These are phyloP conservation scores for Lipomyces spencermartinsiae DNA, from an alignment of 805 yeast genomes.

Conservation along the genomic window DNA sequence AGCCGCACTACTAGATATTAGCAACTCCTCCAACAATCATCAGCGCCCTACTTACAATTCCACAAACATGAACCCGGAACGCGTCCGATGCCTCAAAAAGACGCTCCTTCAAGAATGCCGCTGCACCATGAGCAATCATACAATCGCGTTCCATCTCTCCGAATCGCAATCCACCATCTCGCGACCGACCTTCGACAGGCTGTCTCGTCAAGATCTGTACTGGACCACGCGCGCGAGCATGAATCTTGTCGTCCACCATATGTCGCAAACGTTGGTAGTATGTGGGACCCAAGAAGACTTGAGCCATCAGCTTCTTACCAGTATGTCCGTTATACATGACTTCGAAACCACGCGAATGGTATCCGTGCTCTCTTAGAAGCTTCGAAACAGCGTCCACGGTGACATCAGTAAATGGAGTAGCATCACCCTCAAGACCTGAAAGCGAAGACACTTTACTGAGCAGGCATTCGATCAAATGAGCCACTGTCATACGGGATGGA, in stretches of 20 bases:
- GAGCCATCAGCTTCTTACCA: conserved; percentile 97
- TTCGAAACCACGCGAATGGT: conserved; percentile 98
- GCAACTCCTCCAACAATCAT: background rate
- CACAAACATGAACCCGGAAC: conserved; percentile 97
- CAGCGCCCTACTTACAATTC: conserved; percentile 53
- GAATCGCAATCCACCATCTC: conserved; percentile 99
- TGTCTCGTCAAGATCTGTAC: conserved; percentile 97
- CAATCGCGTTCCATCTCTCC: conserved; percentile 99
- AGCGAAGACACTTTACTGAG: conserved; percentile 92
- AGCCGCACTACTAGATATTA: conserved; percentile 65
- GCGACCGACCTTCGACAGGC: conserved; percentile 98
- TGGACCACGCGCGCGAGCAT: conserved; percentile 99
- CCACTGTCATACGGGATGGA: conserved; percentile 99
- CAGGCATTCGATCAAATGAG: conserved; percentile 98
- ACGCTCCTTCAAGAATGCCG: conserved; percentile 96
- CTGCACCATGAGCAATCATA: conserved; percentile 99
- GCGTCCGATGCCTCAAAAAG: conserved; percentile 99
- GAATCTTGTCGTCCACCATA: conserved; percentile 99
- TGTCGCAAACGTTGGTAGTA: conserved; percentile 98
- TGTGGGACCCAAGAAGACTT: conserved; percentile 99
- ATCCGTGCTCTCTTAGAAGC: conserved; percentile 91
- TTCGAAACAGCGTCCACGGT: conserved; percentile 97
- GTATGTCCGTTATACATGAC: conserved; percentile 99
- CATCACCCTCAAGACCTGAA: conserved; percentile 98
- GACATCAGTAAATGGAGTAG: conserved; percentile 97